A percentile compares a stretch with the other conserved stretches of the same genome.
Conservation (phyloP, 2,329 filamentous ascomycete genomes). For the Colletotrichum sp. region DNA sequence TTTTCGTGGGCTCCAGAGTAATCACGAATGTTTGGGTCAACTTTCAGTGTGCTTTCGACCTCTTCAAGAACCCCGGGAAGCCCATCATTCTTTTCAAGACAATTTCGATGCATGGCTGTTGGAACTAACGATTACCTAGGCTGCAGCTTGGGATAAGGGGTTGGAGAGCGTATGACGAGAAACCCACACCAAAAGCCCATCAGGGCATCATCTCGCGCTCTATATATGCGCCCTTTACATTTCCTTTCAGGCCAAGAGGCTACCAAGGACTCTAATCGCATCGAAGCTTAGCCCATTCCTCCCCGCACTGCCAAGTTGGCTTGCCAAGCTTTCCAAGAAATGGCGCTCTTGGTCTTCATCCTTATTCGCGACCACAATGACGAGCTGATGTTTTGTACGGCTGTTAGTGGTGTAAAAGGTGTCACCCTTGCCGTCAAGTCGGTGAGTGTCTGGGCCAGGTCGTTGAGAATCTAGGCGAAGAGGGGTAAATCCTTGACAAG, state of each 20-base stretch:
- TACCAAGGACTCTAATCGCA: neutral
- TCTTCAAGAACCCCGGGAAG: neutral
- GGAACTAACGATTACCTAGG: rapidly evolving
- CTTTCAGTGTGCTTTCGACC: neutral
- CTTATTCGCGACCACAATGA: neutral
- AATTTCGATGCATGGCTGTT: neutral
- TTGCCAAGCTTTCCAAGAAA: neutral
- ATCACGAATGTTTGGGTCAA: slow-evolving; percentile 22
- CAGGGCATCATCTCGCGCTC: rapidly evolving
- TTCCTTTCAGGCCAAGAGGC: neutral
- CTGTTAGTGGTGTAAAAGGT: neutral
- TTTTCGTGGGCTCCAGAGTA: slow-evolving; percentile 44
- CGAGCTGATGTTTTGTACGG: neutral
- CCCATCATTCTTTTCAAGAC: neutral
- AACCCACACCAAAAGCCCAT: rapidly evolving
- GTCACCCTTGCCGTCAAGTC: neutral
- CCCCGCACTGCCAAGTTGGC: neutral
- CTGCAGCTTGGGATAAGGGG: neutral
- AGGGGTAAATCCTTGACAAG: neutral
- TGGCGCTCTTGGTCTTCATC: neutral
- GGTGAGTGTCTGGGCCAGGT: neutral
- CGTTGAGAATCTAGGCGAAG: neutral
- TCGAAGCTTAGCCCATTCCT: neutral
- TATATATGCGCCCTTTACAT: neutral
- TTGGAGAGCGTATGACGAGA: neutral